phyloP scores from a whole-genome alignment of 2,329 filamentous ascomycete species.

The Diaporthe sp. region DNA sequence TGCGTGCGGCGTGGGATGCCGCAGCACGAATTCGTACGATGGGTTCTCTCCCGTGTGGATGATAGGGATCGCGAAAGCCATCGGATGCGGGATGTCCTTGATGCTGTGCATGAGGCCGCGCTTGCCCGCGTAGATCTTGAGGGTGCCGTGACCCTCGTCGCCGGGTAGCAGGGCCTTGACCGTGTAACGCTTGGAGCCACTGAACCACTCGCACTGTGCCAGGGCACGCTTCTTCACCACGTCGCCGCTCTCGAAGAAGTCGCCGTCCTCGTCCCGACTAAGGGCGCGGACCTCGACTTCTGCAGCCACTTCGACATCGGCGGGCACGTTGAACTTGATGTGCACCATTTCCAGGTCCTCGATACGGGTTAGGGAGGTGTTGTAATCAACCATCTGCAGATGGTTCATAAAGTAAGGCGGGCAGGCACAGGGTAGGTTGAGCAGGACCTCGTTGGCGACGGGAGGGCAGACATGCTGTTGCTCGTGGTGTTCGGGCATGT shows the following conservation, averaged over 20 bases:
- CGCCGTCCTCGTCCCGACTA: conserved; percentile 87
- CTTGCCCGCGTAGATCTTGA: conserved; percentile 95
- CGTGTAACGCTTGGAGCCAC: conserved; percentile 89
- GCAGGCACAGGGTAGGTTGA: conserved; percentile 88
- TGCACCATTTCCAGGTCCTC: conserved; percentile 96
- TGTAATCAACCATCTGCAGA: conserved; percentile 88
- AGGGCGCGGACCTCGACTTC: conserved; percentile 91
- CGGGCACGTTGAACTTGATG: conserved; percentile 86
- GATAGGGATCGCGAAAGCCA: conserved; percentile 91
- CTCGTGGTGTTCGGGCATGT: conserved; percentile 87
- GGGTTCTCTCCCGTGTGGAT: conserved; percentile 94
- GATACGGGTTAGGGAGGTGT: conserved; percentile 86
- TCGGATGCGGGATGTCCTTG: conserved; percentile 93
- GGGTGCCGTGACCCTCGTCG: conserved; percentile 87
- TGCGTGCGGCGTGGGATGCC: conserved; percentile 97
- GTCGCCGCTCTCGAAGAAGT: conserved; percentile 94
- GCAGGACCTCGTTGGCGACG: conserved; percentile 85
- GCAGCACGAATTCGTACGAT: conserved; percentile 90
- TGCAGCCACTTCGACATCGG: conserved; percentile 91
- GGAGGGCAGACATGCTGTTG: conserved; percentile 96
- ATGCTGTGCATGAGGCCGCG: conserved; percentile 97
- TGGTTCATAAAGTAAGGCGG: conserved; percentile 89
- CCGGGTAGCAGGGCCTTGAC: conserved; percentile 93
- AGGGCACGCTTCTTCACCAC: conserved; percentile 87
- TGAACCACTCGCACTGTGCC: conserved; percentile 92